phyloP scores from a whole-genome alignment of 192 early-diverging fungal genomes.

The Backusella tarrabulga region DNA sequence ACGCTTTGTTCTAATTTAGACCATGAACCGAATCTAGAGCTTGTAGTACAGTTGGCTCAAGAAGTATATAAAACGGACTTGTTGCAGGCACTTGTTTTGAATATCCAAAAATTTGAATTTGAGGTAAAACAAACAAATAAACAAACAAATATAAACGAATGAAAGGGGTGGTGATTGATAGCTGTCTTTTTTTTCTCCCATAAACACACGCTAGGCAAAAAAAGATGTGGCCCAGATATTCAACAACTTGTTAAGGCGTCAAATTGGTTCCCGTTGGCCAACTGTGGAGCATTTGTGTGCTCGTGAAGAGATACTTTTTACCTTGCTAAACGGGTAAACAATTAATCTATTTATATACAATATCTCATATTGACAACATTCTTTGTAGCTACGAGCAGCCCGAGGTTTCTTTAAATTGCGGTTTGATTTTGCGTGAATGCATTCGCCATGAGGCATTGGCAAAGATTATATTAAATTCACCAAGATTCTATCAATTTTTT shows the following conservation, averaged over 20 bases:
- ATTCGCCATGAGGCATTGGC: constrained; percentile 92
- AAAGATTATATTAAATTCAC: constrained; percentile 78
- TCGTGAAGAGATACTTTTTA: constrained; percentile 79
- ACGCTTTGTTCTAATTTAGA: constrained; percentile 49
- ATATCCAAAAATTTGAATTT: constrained; percentile 93
- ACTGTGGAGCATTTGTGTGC: constrained; percentile 94
- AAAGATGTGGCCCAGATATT: constrained; percentile 99
- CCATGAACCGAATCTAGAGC: constrained; percentile 83
- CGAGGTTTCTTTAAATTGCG: constrained; percentile 96
- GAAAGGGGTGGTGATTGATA: neutral
- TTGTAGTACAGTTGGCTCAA: constrained; percentile 91
- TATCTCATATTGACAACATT: neutral
- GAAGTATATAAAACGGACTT: constrained; percentile 94
- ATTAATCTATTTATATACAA: neutral
- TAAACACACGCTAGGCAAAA: constrained; percentile 58
- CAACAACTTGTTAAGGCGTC: constrained; percentile 92
- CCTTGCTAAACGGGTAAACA: constrained; percentile 74
- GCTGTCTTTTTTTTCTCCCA: neutral
- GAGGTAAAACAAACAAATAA: constrained; percentile 47
- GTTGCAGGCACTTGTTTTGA: constrained; percentile 82
- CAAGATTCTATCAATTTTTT: constrained; percentile 93
- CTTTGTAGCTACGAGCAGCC: constrained; percentile 83
- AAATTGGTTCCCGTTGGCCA: constrained; percentile 92
- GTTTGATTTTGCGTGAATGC: constrained; percentile 96
- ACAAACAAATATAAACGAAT: neutral